Conservation (phyloP, 306 rosid species). For the Sesbania bispinosa region DNA sequence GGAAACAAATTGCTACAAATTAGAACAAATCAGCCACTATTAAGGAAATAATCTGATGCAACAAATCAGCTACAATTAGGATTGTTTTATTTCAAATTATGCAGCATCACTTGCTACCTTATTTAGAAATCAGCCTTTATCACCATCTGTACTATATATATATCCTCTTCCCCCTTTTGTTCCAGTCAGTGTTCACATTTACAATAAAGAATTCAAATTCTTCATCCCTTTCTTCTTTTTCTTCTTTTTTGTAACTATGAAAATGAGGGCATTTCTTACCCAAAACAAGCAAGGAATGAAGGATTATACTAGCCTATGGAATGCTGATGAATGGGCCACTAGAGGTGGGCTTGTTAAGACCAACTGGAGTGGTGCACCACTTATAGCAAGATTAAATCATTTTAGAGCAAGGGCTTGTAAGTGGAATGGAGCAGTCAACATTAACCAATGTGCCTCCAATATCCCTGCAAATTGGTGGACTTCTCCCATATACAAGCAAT, state of each 20-base stretch:
- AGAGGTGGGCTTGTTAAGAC: constrained; percentile 71
- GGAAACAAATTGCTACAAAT: no score
- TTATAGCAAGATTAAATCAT: constrained; percentile 43
- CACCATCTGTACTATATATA: no score
- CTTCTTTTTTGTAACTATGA: constrained; percentile 68
- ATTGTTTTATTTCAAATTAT: no score
- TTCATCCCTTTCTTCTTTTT: no score
- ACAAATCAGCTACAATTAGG: no score
- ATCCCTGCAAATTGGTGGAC: constrained; percentile 70
- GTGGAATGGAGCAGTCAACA: constrained; percentile 59
- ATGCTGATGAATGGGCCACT: constrained; percentile 85
- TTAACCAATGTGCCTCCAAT: constrained; percentile 46
- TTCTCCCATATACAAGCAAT: constrained; percentile 39
- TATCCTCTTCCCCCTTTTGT: no score
- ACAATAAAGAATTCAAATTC: no score
- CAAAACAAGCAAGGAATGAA: constrained; percentile 79
- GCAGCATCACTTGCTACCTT: no score
- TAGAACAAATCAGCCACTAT: no score
- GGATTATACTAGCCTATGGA: constrained; percentile 65
- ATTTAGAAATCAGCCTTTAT: no score
- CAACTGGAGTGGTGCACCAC: constrained; percentile 70
- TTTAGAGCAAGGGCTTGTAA: constrained; percentile 79
- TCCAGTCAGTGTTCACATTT: no score
- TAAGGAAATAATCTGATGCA: no score
- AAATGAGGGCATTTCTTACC: constrained; percentile 54